Percentiles rank a stretch among this genome's conserved stretches.
Evolutionary conservation across 1,284 basidiomycete species (phyloP).

Genomic region (Ustilago esculenta): DNA sequence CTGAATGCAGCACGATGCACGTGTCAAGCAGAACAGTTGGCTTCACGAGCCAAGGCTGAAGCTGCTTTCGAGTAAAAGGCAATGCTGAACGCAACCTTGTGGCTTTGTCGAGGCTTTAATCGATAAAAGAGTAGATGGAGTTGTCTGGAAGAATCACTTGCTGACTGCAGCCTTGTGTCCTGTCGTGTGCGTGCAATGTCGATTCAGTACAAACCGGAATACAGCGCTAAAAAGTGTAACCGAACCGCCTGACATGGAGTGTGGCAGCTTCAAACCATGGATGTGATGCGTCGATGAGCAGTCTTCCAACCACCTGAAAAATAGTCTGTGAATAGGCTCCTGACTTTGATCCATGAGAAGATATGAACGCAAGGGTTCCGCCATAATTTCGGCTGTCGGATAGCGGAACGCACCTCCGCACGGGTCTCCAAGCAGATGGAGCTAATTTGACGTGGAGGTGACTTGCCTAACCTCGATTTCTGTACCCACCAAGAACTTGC

Average conservation of each 20-base stretch:
- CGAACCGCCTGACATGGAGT: too few species aligned
- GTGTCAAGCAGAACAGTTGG: conserved; percentile 20
- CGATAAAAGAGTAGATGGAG: too few species aligned
- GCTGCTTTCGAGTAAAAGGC: conserved; percentile 45
- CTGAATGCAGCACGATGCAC: conserved; percentile 11
- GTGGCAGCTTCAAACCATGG: too few species aligned
- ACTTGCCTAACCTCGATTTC: background rate
- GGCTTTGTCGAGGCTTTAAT: background rate
- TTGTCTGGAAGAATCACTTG: background rate
- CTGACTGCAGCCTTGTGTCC: conserved; percentile 5
- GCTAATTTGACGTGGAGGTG: conserved; percentile 11
- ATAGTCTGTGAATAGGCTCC: too few species aligned
- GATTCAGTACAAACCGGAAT: too few species aligned
- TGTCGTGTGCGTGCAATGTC: too few species aligned
- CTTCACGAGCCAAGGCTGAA: background rate
- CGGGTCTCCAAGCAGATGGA: conserved; percentile 10
- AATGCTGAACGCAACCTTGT: conserved; percentile 31
- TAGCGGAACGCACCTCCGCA: conserved; percentile 1
- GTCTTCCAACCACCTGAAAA: too few species aligned
- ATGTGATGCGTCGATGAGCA: too few species aligned
- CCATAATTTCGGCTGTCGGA: conserved; percentile 16
- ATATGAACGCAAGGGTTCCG: conserved; percentile 1
- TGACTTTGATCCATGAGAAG: too few species aligned
- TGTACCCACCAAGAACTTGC: background rate
- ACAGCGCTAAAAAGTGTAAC: too few species aligned